phyloP scores from a whole-genome alignment of 2,329 filamentous ascomycete genomes.

The Claviceps pazoutovae region DNA sequence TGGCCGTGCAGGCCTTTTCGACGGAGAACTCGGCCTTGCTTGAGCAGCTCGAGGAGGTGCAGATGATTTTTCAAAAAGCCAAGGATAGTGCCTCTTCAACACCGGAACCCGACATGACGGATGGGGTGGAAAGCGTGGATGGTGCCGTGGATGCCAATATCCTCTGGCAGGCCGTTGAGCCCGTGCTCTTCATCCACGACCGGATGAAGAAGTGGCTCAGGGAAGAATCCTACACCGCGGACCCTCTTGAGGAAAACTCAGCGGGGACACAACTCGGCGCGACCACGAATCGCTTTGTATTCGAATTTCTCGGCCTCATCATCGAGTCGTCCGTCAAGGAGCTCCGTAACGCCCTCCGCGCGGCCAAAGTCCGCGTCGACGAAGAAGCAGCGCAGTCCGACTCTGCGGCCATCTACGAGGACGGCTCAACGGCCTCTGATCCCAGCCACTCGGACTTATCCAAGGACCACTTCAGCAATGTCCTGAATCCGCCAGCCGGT shows the following conservation, averaged over 20 bases:
- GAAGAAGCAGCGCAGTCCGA: slow-evolving; percentile 33
- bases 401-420: slow-evolving; percentile 49
- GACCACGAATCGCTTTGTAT: slow-evolving; percentile 78
- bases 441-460: slow-evolving; percentile 68
- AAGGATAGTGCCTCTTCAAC: slow-evolving; percentile 9
- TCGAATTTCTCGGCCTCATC: slow-evolving; percentile 76
- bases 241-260: slow-evolving; percentile 8
- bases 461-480: slow-evolving; percentile 65
- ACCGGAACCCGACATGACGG: slow-evolving; percentile 6
- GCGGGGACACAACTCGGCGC: slow-evolving; percentile 30
- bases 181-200: slow-evolving; percentile 51
- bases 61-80: slow-evolving; percentile 14
- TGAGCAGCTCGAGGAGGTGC: slow-evolving; percentile 14
- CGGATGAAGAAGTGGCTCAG: slow-evolving; percentile 40
- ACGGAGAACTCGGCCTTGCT: slow-evolving; percentile 11
- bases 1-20: slow-evolving; percentile 13
- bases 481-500: slow-evolving; percentile 29
- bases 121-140: slow-evolving; percentile 1
- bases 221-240: slow-evolving; percentile 42
- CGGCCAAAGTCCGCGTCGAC: slow-evolving; percentile 16
- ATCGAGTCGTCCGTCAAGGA: slow-evolving; percentile 75
- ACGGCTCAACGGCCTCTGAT: slow-evolving; percentile 56
- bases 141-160: slow-evolving; percentile 22
- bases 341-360: slow-evolving; percentile 58
- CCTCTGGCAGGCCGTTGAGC: slow-evolving; percentile 71